phyloP scores from a whole-genome alignment of 345 rosid genomes.

The Arabidopsis thaliana region TAIR10.1 NC_003070.9:8965501-8966000 shows the following conservation, averaged over 20 bases:
- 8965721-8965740: slow-evolving; percentile 94
- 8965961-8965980: background rate
- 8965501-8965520: slow-evolving; percentile 90
- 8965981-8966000: background rate
- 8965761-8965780: slow-evolving; percentile 84
- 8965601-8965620: slow-evolving; percentile 88
- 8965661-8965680: slow-evolving; percentile 96
- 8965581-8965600: slow-evolving; percentile 80
- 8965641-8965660: slow-evolving; percentile 80
- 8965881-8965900: slow-evolving; percentile 59
- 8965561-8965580: slow-evolving; percentile 73
- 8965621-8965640: slow-evolving; percentile 93
- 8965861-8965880: slow-evolving; percentile 94
- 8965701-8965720: slow-evolving; percentile 93
- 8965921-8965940: background rate
- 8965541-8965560: slow-evolving; percentile 84
- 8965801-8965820: slow-evolving; percentile 52
- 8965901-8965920: background rate
- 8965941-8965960: background rate
- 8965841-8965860: slow-evolving; percentile 63
- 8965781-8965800: slow-evolving; percentile 75
- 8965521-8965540: slow-evolving; percentile 93
- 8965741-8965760: slow-evolving; percentile 93
- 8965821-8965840: slow-evolving; percentile 69
- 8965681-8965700: slow-evolving; percentile 76